Base-by-base conservation (phyloP, 2,329 filamentous ascomycete genomes). In the Diaporthe nobilis region DNA sequence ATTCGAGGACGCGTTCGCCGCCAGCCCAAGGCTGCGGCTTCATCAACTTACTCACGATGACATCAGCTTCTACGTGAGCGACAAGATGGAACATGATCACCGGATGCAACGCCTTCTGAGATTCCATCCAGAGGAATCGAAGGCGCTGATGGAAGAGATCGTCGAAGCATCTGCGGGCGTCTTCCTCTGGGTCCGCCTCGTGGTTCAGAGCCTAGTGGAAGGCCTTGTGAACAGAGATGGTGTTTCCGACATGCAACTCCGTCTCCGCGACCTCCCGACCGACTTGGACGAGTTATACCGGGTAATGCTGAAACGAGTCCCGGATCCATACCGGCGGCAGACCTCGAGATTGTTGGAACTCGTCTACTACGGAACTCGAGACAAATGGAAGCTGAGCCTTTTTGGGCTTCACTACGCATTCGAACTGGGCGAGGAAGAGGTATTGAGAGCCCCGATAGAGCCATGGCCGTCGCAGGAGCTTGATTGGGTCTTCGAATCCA, bases 121-220 rank as follows among this genome's bases (percentile, higher is more conserved):
- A 13, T 49, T n/a, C 1, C 44, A 67, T 49, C 44, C 61, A 17
- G 44, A 67, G 12, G 61, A 67, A 44, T 34, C 44, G 13, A 34
- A n/a, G 5, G 61, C 61, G 0, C 9, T 51, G 61, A 67, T 67
- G 61, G 44, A 49, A 37, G 61, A 67, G 20, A 49, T 67, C 12
- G 61, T 67, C n/a, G 61, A 67, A n/a, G 61, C 61, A 37, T 67
- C 61, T 0, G 44, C 61, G 20, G 61, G 61, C 20, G 61, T 67
- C 44, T 67, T 67, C 28, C 61, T 67, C 28, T 67, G 42, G 61
- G 61, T 67, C 12, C 61, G 61, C 9, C 61, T 67, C 28, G 61
- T 67, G 0, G 61, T 67, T 3, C 61, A 67, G 44, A 67, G 44
- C 31, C 61, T 67, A n/a, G 15, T 67, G 28, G 42, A 49, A 37